Conservation (phyloP, 306 rosid genomes). For the Vicia faba region DNA sequence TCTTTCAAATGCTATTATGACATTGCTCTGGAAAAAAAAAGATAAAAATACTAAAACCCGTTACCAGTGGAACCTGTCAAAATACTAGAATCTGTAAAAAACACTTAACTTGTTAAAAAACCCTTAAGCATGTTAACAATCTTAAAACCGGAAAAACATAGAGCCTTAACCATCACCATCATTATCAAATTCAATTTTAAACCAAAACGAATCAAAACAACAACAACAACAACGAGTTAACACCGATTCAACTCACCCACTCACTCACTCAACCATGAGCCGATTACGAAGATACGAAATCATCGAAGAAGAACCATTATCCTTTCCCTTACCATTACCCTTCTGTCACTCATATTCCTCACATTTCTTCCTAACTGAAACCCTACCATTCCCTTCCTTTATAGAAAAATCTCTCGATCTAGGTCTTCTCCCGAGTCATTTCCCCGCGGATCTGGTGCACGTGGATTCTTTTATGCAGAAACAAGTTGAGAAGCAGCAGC, state of each 20-base stretch:
- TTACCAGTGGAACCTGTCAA: too few species aligned
- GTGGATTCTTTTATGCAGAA: slow-evolving; percentile 38
- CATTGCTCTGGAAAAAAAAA: too few species aligned
- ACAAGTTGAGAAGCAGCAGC: slow-evolving; percentile 48
- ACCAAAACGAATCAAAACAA: not conserved
- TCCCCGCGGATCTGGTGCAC: slow-evolving; percentile 61
- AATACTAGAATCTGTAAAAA: too few species aligned
- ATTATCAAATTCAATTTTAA: not conserved
- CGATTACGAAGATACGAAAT: slow-evolving; percentile 56
- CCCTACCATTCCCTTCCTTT: slow-evolving; percentile 57
- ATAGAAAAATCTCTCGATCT: slow-evolving; percentile 47
- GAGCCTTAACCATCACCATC: too few species aligned
- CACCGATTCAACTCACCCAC: slow-evolving; percentile 31
- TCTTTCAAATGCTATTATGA: too few species aligned
- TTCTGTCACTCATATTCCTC: slow-evolving; percentile 19
- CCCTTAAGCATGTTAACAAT: too few species aligned
- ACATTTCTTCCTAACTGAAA: slow-evolving; percentile 42
- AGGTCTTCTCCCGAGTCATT: slow-evolving; percentile 39
- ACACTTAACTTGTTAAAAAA: too few species aligned
- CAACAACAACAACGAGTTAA: slow-evolving; percentile 21
- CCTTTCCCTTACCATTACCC: slow-evolving; percentile 40
- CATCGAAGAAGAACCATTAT: too few species aligned
- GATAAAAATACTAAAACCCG: too few species aligned
- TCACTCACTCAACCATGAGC: slow-evolving; percentile 62
- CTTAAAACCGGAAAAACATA: too few species aligned